A percentile compares a stretch with the other conserved stretches of the same genome.
phyloP scores from a whole-genome alignment of 495 filamentous ascomycete species.

The Hypoxylon cercidicola region DNA sequence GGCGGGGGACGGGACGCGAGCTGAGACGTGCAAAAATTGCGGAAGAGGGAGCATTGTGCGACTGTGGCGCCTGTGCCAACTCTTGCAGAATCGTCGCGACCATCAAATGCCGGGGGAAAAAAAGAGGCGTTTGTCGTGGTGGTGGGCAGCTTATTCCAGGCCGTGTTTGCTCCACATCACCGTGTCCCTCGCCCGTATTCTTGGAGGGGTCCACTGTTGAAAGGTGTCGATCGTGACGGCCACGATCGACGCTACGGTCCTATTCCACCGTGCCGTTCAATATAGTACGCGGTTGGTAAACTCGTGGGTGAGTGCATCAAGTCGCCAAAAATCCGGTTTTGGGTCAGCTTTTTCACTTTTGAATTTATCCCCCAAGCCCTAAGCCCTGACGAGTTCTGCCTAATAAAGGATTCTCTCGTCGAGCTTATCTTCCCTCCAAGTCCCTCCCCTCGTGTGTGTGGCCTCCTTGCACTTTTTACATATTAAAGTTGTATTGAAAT shows the following conservation, averaged over 20 bases:
- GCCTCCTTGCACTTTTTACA: constrained; percentile 3
- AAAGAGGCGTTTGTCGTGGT: constrained; percentile 15
- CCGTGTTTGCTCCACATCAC: constrained; percentile 19
- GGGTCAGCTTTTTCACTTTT: neutral
- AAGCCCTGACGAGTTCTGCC: constrained; percentile 24
- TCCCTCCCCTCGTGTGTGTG: constrained; percentile 2
- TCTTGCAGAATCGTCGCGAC: constrained; percentile 3
- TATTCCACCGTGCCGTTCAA: constrained; percentile 32
- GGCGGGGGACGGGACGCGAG: neutral
- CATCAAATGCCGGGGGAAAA: constrained; percentile 24
- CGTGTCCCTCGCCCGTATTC: constrained; percentile 14
- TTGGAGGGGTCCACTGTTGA: constrained; percentile 13
- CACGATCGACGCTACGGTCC: constrained; percentile 30
- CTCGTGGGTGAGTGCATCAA: neutral
- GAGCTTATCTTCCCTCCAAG: constrained; percentile 1
- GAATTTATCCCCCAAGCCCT: constrained; percentile 30
- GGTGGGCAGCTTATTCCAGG: constrained; percentile 26
- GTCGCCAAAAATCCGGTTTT: constrained; percentile 37
- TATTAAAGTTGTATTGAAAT: constrained; percentile 25
- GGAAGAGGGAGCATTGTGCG: neutral
- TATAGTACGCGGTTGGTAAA: constrained; percentile 27
- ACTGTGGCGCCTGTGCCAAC: constrained; percentile 1
- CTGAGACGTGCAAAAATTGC: neutral
- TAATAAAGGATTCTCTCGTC: constrained; percentile 15
- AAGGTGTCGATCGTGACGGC: constrained; percentile 21